phyloP scores from a whole-genome alignment of 2,329 filamentous ascomycete genomes.

The Emmonsiellopsis sp. region DNA sequence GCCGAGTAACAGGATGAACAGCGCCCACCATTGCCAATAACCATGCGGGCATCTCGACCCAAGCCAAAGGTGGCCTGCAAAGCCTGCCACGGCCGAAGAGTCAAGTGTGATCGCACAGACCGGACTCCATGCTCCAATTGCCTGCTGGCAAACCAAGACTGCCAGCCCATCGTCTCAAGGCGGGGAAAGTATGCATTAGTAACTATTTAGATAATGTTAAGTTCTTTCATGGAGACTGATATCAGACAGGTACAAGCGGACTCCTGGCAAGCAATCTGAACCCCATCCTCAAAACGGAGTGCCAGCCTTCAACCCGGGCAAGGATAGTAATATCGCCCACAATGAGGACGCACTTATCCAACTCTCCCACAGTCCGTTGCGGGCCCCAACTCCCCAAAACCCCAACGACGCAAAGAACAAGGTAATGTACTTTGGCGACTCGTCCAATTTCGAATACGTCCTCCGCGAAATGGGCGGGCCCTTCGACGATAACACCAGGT shows the following conservation, averaged over 20 bases:
- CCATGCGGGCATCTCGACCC: not conserved
- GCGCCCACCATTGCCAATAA: no score
- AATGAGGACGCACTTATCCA: not conserved
- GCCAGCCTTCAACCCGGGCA: not conserved
- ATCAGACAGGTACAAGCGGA: no score
- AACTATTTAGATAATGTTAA: no score
- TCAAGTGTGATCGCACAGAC: slow-evolving; percentile 6
- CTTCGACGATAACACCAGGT: slow-evolving; percentile 9
- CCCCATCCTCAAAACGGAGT: no score
- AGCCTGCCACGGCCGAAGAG: slow-evolving; percentile 3
- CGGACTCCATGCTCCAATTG: slow-evolving; percentile 2
- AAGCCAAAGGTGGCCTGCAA: slow-evolving; percentile 4
- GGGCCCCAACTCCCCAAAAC: not conserved
- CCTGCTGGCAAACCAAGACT: not conserved
- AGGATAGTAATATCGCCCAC: not conserved
- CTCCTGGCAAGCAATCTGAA: no score
- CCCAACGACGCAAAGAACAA: not conserved
- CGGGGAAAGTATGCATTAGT: slow-evolving; percentile 1
- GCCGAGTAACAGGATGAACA: no score
- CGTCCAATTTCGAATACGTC: slow-evolving; percentile 18
- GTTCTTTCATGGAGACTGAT: no score
- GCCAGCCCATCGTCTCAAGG: slow-evolving; percentile 3
- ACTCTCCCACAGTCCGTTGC: not conserved
- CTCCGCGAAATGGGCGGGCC: slow-evolving; percentile 17
- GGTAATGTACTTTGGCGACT: slow-evolving; percentile 11